Percentiles rank a stretch among this genome's conserved stretches.
Evolutionary conservation across 2,329 filamentous ascomycete genomes (phyloP).

Genomic region (Lecanicillium sp.): DNA sequence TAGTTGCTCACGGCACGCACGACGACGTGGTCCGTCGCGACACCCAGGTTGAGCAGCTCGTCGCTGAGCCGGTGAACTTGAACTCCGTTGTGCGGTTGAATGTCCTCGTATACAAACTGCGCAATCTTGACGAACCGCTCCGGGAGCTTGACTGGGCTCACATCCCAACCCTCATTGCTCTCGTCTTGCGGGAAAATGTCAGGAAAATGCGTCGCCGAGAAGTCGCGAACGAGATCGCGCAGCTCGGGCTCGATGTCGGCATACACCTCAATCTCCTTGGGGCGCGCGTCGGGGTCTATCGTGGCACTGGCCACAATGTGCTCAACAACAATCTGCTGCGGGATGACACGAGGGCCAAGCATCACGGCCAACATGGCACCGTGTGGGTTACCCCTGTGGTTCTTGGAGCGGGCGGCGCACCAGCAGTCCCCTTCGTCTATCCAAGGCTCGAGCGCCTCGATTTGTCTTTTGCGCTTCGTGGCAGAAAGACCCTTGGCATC

Average conservation of each 20-base stretch:
- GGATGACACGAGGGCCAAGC: conserved; percentile 52
- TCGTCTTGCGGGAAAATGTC: conserved; percentile 15
- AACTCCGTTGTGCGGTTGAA: conserved; percentile 35
- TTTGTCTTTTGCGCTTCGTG: conserved; percentile 24
- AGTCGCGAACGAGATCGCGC: conserved; percentile 36
- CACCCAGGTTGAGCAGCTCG: conserved; percentile 42
- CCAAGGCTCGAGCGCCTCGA: conserved; percentile 63
- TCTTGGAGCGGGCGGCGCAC: conserved; percentile 55
- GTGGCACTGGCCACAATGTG: conserved; percentile 60
- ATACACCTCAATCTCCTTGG: conserved; percentile 65
- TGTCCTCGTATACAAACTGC: conserved; percentile 47
- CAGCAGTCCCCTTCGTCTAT: conserved; percentile 80
- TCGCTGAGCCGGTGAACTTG: conserved; percentile 49
- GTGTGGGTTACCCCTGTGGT: conserved; percentile 37
- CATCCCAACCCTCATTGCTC: conserved; percentile 24
- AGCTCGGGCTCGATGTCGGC: conserved; percentile 45
- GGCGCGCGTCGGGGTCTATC: conserved; percentile 55
- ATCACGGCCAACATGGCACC: conserved; percentile 61
- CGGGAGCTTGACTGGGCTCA: conserved; percentile 21
- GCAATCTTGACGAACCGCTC: conserved; percentile 51
- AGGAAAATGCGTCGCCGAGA: conserved; percentile 37
- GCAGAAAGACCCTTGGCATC: conserved; percentile 20
- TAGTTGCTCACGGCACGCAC: conserved; percentile 54
- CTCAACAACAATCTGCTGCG: conserved; percentile 65
- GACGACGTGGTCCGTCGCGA: conserved; percentile 45